Base-by-base conservation (phyloP, 805 yeast species). In the Yarrowia keelungensis region DNA sequence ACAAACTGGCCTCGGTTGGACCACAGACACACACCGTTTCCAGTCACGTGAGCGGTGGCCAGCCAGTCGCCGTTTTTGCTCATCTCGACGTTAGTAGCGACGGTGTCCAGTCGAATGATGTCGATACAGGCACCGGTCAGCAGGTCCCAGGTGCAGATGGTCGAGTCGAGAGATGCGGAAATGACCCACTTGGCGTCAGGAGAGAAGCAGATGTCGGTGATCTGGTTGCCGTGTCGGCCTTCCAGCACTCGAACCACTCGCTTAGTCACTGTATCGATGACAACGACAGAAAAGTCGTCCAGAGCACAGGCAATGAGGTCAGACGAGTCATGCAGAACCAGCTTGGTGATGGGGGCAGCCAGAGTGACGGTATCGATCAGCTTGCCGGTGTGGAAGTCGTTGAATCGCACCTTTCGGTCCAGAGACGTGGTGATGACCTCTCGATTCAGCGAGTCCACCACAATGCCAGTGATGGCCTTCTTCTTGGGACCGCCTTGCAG, bases 91-190 rank as follows among this genome's bases (percentile, higher is more conserved):
- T 85, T 81, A 0, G 98, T 92, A 3, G 89, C 97, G n/a, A 92
- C 93, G 73, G 83, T 86, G 1, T 89, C 87, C 35, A 95, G 83
- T 67, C 81, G 80, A 16, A 94, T 87, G 71, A 97, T 98, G 80
- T 95, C 99, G 69, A 95, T 92, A 78, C 98, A 94, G 0, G 93
- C 91, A 61, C 99, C 98, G 1, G 97, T 90, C 50, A 98, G 98
- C 70, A 95, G 84, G 77, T 95, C 98, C 98, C 98, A 95, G 0
- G 97, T 92, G 75, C 99, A 86, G 61, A 95, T 82, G 0, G 98
- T 92, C 1, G 91, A 84, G 76, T 95, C 99, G 70, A 92, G 81
- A 0, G 92, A 84, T 1, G 91, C 87, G 32, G 95, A 87, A 9
- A 95, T 87, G 43, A 95, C 80, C 98, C 98, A 95, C 77, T 98